Evolutionary conservation across 2,329 filamentous ascomycete genomes (phyloP).

Genomic region (Botrytis porri): DNA sequence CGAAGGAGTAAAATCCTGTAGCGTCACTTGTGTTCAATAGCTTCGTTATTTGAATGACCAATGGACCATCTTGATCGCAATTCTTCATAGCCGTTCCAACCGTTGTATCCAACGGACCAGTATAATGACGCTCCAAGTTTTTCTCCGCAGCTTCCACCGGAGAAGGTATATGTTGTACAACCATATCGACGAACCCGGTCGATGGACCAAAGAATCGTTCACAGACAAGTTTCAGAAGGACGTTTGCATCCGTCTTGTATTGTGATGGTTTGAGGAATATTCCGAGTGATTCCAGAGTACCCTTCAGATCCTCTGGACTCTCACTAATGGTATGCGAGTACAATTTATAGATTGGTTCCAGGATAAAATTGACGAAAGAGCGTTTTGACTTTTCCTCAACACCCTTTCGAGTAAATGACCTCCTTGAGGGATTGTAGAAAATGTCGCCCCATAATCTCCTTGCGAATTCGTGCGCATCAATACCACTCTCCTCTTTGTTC

Average conservation of each 20-base stretch:
- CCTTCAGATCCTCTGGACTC: conserved; percentile 78
- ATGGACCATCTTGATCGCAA: conserved; percentile 84
- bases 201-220: conserved; percentile 93
- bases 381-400: conserved; percentile 77
- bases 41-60: conserved; percentile 91
- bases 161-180: conserved; percentile 84
- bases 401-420: conserved; percentile 86
- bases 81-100: conserved; percentile 74
- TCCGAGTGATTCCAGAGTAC: conserved; percentile 73
- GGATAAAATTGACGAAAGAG: conserved; percentile 89
- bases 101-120: conserved; percentile 80
- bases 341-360: conserved; percentile 97
- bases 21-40: conserved; percentile 88
- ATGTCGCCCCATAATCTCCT: conserved; percentile 91
- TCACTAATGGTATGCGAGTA: conserved; percentile 94
- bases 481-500: conserved; percentile 39
- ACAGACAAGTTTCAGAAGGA: conserved; percentile 84
- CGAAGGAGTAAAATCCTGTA: conserved; percentile 86
- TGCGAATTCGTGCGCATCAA: conserved; percentile 81
- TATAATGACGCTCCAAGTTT: conserved; percentile 84
- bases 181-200: conserved; percentile 92
- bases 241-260: conserved; percentile 84
- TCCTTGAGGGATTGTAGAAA: conserved; percentile 87
- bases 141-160: conserved; percentile 74
- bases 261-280: conserved; percentile 90